phyloP scores from a whole-genome alignment of 768 basidiomycete genomes.

The Lactarius hatsudake region DNA sequence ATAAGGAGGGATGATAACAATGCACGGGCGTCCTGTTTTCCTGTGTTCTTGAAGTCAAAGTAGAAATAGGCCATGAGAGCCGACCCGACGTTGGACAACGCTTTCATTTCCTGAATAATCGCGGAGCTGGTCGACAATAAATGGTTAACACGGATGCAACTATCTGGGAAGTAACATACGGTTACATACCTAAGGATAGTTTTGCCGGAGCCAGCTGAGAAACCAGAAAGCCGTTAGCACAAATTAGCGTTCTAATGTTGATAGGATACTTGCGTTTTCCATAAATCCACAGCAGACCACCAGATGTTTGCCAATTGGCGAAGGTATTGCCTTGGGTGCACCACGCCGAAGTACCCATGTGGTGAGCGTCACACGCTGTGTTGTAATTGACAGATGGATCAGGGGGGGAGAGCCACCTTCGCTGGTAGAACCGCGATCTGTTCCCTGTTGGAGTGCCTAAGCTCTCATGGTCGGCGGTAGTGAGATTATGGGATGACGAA shows the following conservation, averaged over 20 bases:
- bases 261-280: background rate
- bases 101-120: background rate
- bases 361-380: too few species aligned
- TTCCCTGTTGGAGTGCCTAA: too few species aligned
- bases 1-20: background rate
- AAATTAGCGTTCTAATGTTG: background rate
- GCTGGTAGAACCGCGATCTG: too few species aligned
- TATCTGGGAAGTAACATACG: background rate
- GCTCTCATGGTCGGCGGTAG: too few species aligned
- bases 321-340: too few species aligned
- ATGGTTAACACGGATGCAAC: background rate
- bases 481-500: too few species aligned
- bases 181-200: background rate
- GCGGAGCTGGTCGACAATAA: background rate
- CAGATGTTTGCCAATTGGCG: too few species aligned
- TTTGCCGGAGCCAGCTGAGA: background rate
- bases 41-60: background rate
- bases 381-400: too few species aligned
- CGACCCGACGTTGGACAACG: background rate
- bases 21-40: background rate
- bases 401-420: too few species aligned
- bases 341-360: too few species aligned
- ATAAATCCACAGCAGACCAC: background rate
- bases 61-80: background rate
- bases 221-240: background rate